Evolutionary conservation across 257 asterid genomes (phyloP), one percentile per base, ranked within the genome.

Genomic region (Lantana camara): DNA sequence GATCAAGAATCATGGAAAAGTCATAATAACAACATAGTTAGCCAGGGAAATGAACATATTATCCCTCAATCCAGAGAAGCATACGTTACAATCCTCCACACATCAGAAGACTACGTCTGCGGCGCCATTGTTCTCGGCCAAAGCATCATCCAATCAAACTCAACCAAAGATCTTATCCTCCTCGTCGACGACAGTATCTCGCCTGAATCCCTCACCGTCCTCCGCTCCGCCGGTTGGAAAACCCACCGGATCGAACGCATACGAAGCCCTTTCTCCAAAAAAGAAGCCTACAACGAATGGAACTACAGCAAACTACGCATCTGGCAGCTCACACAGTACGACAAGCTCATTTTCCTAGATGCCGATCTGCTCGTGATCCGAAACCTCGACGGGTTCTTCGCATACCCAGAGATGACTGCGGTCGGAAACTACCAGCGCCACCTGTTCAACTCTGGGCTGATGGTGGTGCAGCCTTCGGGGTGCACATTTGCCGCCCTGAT

Each of bases 301-400:
- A 91, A 91, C 75, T 91, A 88, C 73, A 91, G 94, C 89, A 91
- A 85, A 60, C 95, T 88, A 32, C 80, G 93, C 17, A 75, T 91
- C 69, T 88, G 95, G 96, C 85, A 81, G 46, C 95, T 88, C 60
- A 74, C 55, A 2, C 83, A 82, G 55, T 91, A 91, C 58, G 77
- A 81, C 13, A 91, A 84, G 54, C 59, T 91, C 11, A 69, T 88
- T 5, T 91, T 88, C 59, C 72, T 91, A 42, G 94, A 85, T 38
- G 72, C 96, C 0, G 96, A 91, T 40, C 70, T 91, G 30, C 15
- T 88, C n/a, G 81, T 88, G 3, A 71, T 71, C 37, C 67, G 65
- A 42, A 91, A 82, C 73, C 51, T 82, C 5, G 98, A 91, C 69
- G 35, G 29, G 4, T 83, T 86, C 68, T 91, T 91, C 67, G 23